Evolutionary conservation across 768 basidiomycete genomes (phyloP), one percentile per base, ranked within the genome.

Genomic region (Mycena rebaudengoi): DNA sequence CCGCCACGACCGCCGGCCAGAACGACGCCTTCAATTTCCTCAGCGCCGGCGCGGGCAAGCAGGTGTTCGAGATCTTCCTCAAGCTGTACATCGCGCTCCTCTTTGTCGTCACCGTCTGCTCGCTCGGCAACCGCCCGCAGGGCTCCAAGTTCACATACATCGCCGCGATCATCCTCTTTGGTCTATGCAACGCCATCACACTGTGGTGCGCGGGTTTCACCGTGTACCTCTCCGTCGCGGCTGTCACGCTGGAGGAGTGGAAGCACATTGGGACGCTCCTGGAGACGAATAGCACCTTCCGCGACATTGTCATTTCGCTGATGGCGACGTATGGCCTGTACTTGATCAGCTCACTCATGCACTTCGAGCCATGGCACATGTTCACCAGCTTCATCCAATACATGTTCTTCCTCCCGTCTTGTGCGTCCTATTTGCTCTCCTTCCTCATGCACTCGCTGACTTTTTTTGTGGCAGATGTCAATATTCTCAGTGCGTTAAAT

Each of bases 331-430:
- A 92, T 79, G 85, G 91, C 75, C 83, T 95, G 65, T 99, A 95
- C 83, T 84, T 98, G 71, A 77, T 97, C 71, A 86, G 90, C 62
- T 94, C 92, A 8, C 78, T 97, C 75, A 88, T 99, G 79, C 94
- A 96, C 70, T 77, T 95, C 35, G 96, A 99, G 74, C 96, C 96
- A 0, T 97, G 95, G 95, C 96, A 98, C 83, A 92, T 98, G 88
- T 86, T 98, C 77, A 97, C 96, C 13, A 94, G 90, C 58, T 95
- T 96, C 83, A 71, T 88, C 46, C 92, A 96, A 75, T 99, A 97
- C 78, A 85, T 98, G 84, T 92, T 98, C 83, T 85, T 96, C 68
- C 83, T 95, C 37, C 95, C 95, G 56, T 85, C 84, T 65, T 89
- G 87, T 88, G 64, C 78, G 86, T 80, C 5, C 16, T 21, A 12